phyloP scores from a whole-genome alignment of 768 basidiomycete species.

The Lactarius vividus region DNA sequence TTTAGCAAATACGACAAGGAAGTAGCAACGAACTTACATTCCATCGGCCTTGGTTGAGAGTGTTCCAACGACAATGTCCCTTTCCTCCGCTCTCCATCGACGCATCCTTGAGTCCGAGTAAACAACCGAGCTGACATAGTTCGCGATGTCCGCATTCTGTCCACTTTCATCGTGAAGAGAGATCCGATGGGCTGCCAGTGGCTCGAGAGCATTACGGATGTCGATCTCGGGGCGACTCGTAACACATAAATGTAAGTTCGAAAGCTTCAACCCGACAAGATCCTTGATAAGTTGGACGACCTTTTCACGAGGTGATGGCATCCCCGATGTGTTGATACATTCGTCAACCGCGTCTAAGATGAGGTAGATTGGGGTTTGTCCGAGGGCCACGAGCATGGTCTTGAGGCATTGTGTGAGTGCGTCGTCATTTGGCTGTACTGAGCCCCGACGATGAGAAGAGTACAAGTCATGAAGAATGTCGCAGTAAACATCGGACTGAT shows the following conservation, averaged over 20 bases:
- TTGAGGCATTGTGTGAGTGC: slow-evolving; percentile 3
- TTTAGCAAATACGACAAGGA: neutral
- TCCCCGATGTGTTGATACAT: neutral
- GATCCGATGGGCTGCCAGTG: neutral
- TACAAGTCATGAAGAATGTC: neutral
- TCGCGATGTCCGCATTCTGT: neutral
- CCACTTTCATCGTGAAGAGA: neutral
- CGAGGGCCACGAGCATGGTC: neutral
- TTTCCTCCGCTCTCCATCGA: neutral
- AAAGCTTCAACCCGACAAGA: neutral
- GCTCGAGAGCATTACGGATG: neutral
- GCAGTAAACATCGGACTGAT: neutral
- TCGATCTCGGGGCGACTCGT: neutral
- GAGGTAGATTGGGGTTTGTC: neutral
- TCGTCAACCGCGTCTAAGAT: slow-evolving; percentile 1
- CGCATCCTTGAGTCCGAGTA: neutral
- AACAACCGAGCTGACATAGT: neutral
- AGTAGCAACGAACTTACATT: neutral
- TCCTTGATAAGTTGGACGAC: neutral
- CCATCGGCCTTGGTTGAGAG: neutral
- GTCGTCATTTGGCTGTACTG: neutral
- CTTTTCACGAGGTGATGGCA: neutral
- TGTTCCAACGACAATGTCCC: too few species aligned
- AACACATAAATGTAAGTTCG: neutral
- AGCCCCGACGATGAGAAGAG: neutral